phyloP scores from a whole-genome alignment of 73 alveolate species.

The Stentor roeselii region DNA sequence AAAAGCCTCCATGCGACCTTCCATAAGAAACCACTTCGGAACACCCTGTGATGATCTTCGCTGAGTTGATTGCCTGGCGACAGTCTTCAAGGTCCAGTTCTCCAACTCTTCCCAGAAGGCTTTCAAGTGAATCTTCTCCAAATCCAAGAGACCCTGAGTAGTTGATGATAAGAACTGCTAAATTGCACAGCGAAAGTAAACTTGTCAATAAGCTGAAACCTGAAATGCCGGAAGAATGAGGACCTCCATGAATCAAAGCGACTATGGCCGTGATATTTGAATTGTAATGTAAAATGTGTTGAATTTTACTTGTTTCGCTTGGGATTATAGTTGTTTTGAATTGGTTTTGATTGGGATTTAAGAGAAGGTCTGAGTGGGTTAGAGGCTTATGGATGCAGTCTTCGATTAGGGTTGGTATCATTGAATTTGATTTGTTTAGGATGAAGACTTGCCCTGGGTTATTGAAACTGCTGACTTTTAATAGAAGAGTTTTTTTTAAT shows the following conservation, averaged over 20 bases:
- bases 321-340: background rate
- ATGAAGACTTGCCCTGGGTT: background rate
- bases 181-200: constrained; percentile 31
- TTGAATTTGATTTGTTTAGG: background rate
- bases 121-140: constrained; percentile 37
- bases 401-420: background rate
- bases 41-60: constrained; percentile 28
- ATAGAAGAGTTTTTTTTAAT: background rate
- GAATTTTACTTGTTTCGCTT: background rate
- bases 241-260: background rate
- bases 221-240: background rate
- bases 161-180: constrained; percentile 31
- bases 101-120: constrained; percentile 40
- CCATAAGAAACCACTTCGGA: constrained; percentile 45
- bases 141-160: constrained; percentile 45
- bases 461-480: background rate
- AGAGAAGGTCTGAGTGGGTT: background rate
- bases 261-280: background rate
- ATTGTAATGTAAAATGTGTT: background rate
- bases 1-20: constrained; percentile 62
- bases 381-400: background rate
- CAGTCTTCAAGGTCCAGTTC: constrained; percentile 44
- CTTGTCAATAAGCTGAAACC: background rate
- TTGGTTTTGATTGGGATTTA: background rate
- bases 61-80: constrained; percentile 8